Conservation (phyloP, 2,329 filamentous ascomycete species). For the Fusarium pseudonygamai region DNA sequence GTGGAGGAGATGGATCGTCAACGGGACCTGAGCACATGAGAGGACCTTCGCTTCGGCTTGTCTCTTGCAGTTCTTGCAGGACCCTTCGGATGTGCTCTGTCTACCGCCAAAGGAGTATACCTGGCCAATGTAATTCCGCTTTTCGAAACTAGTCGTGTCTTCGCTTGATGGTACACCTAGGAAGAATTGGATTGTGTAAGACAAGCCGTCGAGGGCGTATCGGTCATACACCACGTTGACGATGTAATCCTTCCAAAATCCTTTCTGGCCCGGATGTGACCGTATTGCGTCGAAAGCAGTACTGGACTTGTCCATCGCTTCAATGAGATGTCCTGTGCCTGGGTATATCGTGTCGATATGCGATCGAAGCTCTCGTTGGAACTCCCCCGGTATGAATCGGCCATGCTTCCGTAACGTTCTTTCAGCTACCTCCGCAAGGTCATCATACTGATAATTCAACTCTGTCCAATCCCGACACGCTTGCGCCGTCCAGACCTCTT, state of each 20-base stretch:
- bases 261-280: accelerated
- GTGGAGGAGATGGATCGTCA: not conserved
- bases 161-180: not conserved
- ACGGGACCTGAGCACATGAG: not conserved
- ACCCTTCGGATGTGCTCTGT: not conserved
- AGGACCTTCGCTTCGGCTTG: not conserved
- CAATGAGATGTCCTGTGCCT: not conserved
- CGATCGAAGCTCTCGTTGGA: not conserved
- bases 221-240: not conserved
- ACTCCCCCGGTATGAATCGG: accelerated
- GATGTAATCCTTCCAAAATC: not conserved
- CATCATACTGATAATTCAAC: not conserved
- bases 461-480: not conserved
- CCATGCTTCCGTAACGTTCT: not conserved
- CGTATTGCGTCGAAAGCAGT: accelerated
- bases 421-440: not conserved
- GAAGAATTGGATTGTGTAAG: not conserved
- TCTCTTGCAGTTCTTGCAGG: not conserved
- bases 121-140: not conserved
- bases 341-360: not conserved
- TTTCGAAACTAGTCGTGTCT: not conserved
- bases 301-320: accelerated
- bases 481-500: not conserved
- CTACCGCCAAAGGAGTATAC: not conserved
- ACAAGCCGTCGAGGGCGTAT: not conserved